phyloP scores from a whole-genome alignment of 148 eudicot genomes.

The Tetragonia tetragonoides region DNA sequence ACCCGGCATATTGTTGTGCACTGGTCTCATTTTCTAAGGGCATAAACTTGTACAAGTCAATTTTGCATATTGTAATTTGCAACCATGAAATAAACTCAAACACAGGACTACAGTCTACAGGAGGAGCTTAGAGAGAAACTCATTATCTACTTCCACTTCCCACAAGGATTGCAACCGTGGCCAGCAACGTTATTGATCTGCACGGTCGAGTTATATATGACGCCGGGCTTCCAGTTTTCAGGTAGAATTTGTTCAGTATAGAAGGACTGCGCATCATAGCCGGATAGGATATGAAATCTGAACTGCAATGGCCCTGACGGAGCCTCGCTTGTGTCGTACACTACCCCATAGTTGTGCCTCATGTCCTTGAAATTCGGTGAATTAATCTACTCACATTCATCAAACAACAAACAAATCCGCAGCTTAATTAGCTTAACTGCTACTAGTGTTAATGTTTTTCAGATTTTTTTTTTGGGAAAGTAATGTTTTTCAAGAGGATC shows the following conservation, averaged over 20 bases:
- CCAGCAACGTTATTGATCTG: constrained; percentile 3
- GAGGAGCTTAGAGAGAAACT: no score
- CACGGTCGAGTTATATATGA: constrained; percentile 1
- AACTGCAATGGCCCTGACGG: constrained; percentile 68
- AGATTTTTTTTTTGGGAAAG: background rate
- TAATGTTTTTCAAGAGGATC: no score
- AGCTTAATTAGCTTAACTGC: background rate
- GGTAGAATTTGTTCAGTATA: constrained; percentile 5
- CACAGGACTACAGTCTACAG: no score
- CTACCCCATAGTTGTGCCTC: constrained; percentile 64
- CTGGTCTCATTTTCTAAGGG: no score
- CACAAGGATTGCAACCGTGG: constrained; percentile 15
- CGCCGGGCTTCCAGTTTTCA: background rate
- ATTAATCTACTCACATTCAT: constrained; percentile 40
- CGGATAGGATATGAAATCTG: constrained; percentile 57
- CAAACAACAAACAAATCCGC: background rate
- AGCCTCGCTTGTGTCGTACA: constrained; percentile 63
- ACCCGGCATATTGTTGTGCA: no score
- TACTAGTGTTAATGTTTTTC: background rate
- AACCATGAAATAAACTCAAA: no score
- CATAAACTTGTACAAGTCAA: no score
- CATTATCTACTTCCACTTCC: background rate
- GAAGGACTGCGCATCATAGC: constrained; percentile 54
- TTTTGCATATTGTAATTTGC: no score
- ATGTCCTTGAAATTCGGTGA: constrained; percentile 48